phyloP scores from a whole-genome alignment of 139 green algal species.

The Chlamydomonas sp. region DNA sequence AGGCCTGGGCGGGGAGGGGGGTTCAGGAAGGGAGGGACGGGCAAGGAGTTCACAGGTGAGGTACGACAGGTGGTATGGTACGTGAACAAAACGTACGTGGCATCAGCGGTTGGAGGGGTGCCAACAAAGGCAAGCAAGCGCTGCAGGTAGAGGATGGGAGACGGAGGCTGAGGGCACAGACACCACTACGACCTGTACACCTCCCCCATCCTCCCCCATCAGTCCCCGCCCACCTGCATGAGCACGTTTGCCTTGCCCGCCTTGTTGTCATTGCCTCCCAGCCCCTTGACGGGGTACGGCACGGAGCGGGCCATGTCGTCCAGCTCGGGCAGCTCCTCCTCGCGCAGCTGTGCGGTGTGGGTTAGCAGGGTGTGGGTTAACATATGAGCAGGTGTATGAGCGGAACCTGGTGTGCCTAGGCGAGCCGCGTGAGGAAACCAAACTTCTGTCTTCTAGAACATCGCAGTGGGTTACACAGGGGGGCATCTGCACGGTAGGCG shows the following conservation, averaged over 20 bases:
- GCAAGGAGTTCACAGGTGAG: background rate
- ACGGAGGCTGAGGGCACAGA: no score
- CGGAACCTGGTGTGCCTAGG: no score
- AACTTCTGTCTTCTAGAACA: no score
- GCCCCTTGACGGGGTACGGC: conserved; percentile 75
- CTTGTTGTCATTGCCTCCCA: conserved; percentile 81
- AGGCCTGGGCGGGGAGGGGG: conserved; percentile 69
- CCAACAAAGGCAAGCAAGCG: no score
- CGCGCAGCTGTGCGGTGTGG: conserved; percentile 8
- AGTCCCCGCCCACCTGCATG: conserved; percentile 71
- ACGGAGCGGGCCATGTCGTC: conserved; percentile 69
- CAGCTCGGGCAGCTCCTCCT: conserved; percentile 96
- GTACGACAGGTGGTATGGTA: no score
- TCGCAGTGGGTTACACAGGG: no score
- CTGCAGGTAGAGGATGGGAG: no score
- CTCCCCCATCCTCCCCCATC: background rate
- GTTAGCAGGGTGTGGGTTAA: background rate
- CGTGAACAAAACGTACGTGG: background rate
- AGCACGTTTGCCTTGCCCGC: conserved; percentile 92
- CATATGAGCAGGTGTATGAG: no score
- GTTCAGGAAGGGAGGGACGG: background rate
- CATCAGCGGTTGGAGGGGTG: background rate
- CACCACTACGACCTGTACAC: background rate
- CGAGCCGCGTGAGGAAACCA: no score
- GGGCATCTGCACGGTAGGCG: no score